phyloP scores from a whole-genome alignment of 352 stramenopile genomes.

The Elongisporangium anandrum region DNA sequence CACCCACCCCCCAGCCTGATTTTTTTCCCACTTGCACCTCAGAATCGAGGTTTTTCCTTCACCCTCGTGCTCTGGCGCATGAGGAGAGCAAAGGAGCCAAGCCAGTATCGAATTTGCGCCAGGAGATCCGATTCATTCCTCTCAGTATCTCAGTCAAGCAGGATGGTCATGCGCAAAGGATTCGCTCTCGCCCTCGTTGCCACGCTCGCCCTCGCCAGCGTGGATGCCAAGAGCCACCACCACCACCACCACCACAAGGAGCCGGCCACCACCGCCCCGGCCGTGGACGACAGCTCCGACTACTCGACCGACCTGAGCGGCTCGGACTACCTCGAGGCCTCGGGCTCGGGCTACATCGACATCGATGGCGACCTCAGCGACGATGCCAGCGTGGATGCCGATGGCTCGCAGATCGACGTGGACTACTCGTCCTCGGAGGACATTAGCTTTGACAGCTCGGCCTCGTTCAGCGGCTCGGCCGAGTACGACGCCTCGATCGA shows the following conservation, averaged over 20 bases:
- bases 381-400: constrained; percentile 19
- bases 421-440: constrained; percentile 14
- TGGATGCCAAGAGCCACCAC: constrained; percentile 3
- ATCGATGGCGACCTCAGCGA: constrained; percentile 23
- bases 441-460: constrained; percentile 23
- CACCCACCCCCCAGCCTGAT: constrained; percentile 1
- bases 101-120: background rate
- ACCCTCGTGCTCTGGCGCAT: constrained; percentile 1
- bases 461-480: constrained; percentile 19
- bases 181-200: constrained; percentile 5
- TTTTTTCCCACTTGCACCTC: background rate
- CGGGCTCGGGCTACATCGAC: constrained; percentile 8
- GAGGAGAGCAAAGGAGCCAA: background rate
- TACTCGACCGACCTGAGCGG: constrained; percentile 13
- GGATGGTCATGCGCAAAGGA: constrained; percentile 7
- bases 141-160: background rate
- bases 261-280: background rate
- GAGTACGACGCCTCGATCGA: constrained; percentile 28
- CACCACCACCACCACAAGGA: constrained; percentile 2
- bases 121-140: no score
- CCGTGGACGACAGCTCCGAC: background rate
- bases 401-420: constrained; percentile 14
- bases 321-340: constrained; percentile 18
- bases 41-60: constrained; percentile 9
- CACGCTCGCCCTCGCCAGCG: constrained; percentile 5